Evolutionary conservation across 805 yeast genomes (phyloP).

Genomic region (Pichia deserticola): DNA sequence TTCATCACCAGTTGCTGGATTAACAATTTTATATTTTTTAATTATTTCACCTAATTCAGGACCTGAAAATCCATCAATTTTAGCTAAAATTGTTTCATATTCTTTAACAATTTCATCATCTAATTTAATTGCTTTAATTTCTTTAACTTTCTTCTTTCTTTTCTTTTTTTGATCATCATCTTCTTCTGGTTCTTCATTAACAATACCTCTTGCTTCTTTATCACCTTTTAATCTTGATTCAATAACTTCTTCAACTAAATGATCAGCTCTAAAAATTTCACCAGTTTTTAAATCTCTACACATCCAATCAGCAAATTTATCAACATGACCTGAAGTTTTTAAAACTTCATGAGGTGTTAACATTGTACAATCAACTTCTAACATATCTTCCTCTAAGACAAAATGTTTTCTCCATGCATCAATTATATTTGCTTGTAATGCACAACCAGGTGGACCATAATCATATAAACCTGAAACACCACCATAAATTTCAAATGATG

Average conservation of each 20-base stretch:
- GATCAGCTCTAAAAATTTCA: slow-evolving; percentile 98
- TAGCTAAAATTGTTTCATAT: slow-evolving; percentile 81
- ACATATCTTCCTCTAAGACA: slow-evolving; percentile 95
- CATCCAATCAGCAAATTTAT: slow-evolving; percentile 99
- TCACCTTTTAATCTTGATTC: slow-evolving; percentile 96
- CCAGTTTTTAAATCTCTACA: slow-evolving; percentile 93
- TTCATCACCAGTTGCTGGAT: slow-evolving; percentile 83
- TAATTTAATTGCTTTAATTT: slow-evolving; percentile 78
- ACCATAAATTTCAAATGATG: slow-evolving; percentile 95
- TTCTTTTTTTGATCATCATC: slow-evolving; percentile 72
- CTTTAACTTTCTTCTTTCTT: slow-evolving; percentile 94
- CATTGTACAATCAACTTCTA: slow-evolving; percentile 97
- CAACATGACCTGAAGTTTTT: slow-evolving; percentile 99
- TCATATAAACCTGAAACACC: slow-evolving; percentile 98
- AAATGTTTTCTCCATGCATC: slow-evolving; percentile 98
- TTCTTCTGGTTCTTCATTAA: slow-evolving; percentile 58
- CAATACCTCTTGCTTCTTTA: slow-evolving; percentile 89
- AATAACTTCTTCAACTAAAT: slow-evolving; percentile 93
- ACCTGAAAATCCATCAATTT: slow-evolving; percentile 94
- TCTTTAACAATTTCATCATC: slow-evolving; percentile 74
- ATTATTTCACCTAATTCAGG: slow-evolving; percentile 86
- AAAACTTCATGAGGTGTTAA: slow-evolving; percentile 95
- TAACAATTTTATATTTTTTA: slow-evolving; percentile 71
- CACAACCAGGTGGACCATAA: slow-evolving; percentile 99
- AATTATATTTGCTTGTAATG: slow-evolving; percentile 90